phyloP scores from a whole-genome alignment of 768 basidiomycete genomes.

The Psilocybe azurescens region DNA sequence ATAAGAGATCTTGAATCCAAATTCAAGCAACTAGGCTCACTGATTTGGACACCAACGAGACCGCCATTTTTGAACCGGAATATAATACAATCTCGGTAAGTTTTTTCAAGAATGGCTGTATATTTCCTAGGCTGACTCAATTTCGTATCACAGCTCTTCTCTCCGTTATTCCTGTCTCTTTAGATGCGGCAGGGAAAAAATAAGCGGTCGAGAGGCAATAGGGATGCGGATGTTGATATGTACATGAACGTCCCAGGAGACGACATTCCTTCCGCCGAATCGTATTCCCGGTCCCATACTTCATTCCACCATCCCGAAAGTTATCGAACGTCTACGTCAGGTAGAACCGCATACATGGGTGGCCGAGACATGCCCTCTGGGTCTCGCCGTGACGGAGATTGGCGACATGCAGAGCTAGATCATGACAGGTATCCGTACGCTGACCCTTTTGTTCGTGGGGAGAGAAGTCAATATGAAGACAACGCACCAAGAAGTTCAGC shows the following conservation, averaged over 20 bases:
- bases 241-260: slow-evolving; percentile 54
- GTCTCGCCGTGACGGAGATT: slow-evolving; percentile 56
- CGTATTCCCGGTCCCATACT: slow-evolving; percentile 55
- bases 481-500: slow-evolving; percentile 49
- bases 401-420: slow-evolving; percentile 51
- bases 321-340: slow-evolving; percentile 50
- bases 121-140: background rate
- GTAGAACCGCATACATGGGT: slow-evolving; percentile 47
- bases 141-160: slow-evolving; percentile 19
- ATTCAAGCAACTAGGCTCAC: background rate
- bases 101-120: background rate
- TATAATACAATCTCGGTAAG: background rate
- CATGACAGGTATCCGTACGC: slow-evolving; percentile 51
- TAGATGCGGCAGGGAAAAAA: slow-evolving; percentile 53
- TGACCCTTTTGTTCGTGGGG: slow-evolving; percentile 55
- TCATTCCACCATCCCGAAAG: slow-evolving; percentile 53
- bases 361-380: slow-evolving; percentile 60
- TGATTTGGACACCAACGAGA: background rate
- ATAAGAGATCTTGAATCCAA: background rate
- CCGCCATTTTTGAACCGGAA: background rate
- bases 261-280: slow-evolving; percentile 56
- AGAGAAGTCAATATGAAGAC: slow-evolving; percentile 55
- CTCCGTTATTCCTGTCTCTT: slow-evolving; percentile 25
- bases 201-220: slow-evolving; percentile 58
- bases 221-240: slow-evolving; percentile 53